These are phyloP conservation scores for Flaveria ramosissima DNA, from an alignment of 129 eudicot species.

Conservation along the genomic window DNA sequence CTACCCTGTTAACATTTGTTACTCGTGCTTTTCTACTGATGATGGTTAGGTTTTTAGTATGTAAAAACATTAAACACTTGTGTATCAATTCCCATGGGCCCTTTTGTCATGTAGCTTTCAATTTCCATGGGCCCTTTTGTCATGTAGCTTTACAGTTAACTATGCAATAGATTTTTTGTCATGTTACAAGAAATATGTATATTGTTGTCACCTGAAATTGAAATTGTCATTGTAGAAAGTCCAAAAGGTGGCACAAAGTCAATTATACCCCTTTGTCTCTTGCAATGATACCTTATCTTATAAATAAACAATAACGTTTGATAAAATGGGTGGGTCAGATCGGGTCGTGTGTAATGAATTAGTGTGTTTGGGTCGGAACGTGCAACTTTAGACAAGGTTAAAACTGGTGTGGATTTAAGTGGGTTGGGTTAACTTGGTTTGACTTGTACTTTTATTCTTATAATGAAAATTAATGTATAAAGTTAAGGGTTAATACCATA, in stretches of 20 bases:
- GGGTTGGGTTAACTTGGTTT: not conserved
- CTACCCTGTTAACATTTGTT: conserved; percentile 39
- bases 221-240: not conserved
- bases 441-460: not conserved
- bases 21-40: conserved; percentile 20
- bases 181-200: not conserved
- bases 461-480: too few relatives aligned
- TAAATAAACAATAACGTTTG: not conserved
- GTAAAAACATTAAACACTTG: conserved; percentile 8
- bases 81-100: conserved; percentile 18
- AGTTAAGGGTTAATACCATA: too few relatives aligned
- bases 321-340: not conserved
- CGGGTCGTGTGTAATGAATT: not conserved
- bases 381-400: not conserved
- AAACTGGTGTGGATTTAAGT: not conserved
- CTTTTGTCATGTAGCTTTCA: too few relatives aligned
- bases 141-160: conserved; percentile 38
- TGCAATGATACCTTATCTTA: not conserved
- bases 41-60: conserved; percentile 37
- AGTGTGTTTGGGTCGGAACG: not conserved
- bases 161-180: conserved; percentile 16
- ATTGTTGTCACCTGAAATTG: not conserved
- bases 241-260: not conserved
- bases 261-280: too few relatives aligned
- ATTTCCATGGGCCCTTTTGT: not conserved